A percentile compares a stretch with the other conserved stretches of the same genome.
Conservation (phyloP, 208 protist genomes). For the Polymyxa betae region DNA sequence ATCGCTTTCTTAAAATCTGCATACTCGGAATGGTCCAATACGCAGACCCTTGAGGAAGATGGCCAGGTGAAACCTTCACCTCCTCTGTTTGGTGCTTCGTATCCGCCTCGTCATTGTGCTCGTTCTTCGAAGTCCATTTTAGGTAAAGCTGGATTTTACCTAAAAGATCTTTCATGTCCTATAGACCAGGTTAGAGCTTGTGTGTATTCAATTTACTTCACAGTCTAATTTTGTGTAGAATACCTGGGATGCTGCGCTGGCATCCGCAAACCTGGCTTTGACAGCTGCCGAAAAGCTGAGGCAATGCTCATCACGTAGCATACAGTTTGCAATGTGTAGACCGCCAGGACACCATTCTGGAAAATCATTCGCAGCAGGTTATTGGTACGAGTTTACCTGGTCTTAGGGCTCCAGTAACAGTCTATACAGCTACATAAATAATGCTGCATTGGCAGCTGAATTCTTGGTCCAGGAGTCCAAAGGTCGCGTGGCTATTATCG, state of each 20-base stretch:
- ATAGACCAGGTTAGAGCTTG: background rate
- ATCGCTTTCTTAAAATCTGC: conserved; percentile 9
- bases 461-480: background rate
- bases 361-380: background rate
- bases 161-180: conserved; percentile 5
- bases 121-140: background rate
- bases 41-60: background rate
- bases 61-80: background rate
- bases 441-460: background rate
- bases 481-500: conserved; percentile 16
- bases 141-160: conserved; percentile 44
- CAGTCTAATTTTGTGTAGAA: background rate
- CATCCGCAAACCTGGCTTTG: conserved; percentile 1
- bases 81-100: background rate
- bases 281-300: background rate
- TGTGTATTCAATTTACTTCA: background rate
- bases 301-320: background rate
- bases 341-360: conserved; percentile 28
- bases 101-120: background rate
- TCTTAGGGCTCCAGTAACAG: too few species aligned
- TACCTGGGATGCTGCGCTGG: conserved; percentile 8
- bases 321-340: background rate
- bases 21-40: background rate
- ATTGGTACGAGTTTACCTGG: background rate
- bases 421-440: conserved; percentile 12